phyloP scores from a whole-genome alignment of 139 green algal species.

The Tetradesmus obliquus region DNA sequence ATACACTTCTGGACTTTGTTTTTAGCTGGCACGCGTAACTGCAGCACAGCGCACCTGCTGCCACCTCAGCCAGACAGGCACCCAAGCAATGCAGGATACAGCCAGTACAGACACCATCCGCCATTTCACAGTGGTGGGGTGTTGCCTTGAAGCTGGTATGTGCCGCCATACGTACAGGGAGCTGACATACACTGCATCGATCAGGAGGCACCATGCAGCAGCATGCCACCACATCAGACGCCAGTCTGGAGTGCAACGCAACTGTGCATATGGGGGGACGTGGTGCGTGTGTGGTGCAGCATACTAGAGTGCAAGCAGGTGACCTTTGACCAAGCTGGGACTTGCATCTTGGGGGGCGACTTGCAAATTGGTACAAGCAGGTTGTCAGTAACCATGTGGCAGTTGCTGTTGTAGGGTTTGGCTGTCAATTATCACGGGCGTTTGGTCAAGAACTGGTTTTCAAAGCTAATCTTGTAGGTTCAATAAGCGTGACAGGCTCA shows the following conservation, averaged over 20 bases:
- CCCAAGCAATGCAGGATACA: constrained; percentile 52
- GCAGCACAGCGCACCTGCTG: neutral
- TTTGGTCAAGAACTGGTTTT: too few relatives aligned
- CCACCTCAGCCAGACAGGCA: constrained; percentile 36
- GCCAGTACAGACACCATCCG: constrained; percentile 31
- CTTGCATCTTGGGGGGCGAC: too few relatives aligned
- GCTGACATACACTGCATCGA: constrained; percentile 26
- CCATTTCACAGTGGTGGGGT: constrained; percentile 60
- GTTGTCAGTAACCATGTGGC: too few relatives aligned
- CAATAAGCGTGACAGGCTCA: neutral
- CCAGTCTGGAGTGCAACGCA: neutral
- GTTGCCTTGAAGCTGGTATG: constrained; percentile 41
- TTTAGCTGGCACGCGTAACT: neutral
- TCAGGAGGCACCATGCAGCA: constrained; percentile 12
- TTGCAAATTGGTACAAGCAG: neutral
- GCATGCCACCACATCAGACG: constrained; percentile 5
- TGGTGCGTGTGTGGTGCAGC: neutral
- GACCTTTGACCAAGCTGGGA: neutral
- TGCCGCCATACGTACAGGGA: constrained; percentile 29
- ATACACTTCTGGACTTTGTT: neutral
- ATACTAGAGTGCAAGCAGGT: neutral
- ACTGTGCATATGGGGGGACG: neutral
- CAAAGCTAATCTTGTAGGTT: too few relatives aligned
- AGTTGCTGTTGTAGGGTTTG: too few relatives aligned
- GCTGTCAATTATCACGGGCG: too few relatives aligned